phyloP scores from a whole-genome alignment of 116 monocot species.

The Trichopus zeylanicus region DNA sequence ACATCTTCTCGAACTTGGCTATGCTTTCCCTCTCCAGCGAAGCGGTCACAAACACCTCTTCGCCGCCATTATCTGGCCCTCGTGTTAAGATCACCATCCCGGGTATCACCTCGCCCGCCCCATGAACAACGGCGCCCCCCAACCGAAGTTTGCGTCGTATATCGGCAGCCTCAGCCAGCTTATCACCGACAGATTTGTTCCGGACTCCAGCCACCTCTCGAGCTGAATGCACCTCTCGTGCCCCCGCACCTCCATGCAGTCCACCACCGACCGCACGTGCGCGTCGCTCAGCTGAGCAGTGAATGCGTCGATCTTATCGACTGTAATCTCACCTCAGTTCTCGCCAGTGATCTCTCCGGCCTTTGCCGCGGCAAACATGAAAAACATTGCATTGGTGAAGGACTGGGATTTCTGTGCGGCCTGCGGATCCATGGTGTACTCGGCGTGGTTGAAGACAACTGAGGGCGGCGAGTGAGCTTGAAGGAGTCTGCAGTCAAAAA shows the following conservation, averaged over 20 bases:
- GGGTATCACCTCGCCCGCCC: no score
- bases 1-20: neutral
- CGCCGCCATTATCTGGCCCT: neutral
- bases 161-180: constrained; percentile 44
- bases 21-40: neutral
- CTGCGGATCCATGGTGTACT: constrained; percentile 29
- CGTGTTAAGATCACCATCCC: neutral
- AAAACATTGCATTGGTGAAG: constrained; percentile 39
- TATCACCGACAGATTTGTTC: constrained; percentile 30
- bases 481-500: constrained; percentile 31
- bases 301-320: constrained; percentile 16
- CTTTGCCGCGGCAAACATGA: constrained; percentile 18
- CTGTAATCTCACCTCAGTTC: neutral
- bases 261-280: constrained; percentile 39
- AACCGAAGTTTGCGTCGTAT: constrained; percentile 43
- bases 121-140: neutral
- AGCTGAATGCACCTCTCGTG: constrained; percentile 24
- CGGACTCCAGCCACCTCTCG: constrained; percentile 26
- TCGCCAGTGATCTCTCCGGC: constrained; percentile 21
- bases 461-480: constrained; percentile 21
- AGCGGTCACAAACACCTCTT: neutral
- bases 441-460: constrained; percentile 19
- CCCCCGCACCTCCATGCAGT: constrained; percentile 36
- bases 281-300: constrained; percentile 28
- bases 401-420: no score